A percentile compares a stretch with the other conserved stretches of the same genome.
Conservation (phyloP, 495 filamentous ascomycete species). For the Aspergillus bertholletiae region DNA sequence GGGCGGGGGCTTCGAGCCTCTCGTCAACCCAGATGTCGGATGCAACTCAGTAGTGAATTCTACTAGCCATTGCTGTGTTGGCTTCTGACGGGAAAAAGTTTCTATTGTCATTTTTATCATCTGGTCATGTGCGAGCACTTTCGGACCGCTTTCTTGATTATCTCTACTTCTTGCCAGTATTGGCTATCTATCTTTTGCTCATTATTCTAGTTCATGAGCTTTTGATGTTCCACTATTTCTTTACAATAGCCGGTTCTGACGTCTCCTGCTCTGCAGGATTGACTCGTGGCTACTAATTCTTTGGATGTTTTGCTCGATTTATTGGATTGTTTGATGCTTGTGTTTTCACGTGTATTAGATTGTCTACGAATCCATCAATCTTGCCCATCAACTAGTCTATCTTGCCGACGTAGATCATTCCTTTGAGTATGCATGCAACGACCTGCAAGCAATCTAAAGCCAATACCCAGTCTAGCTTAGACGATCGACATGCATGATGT, state of each 20-base stretch:
- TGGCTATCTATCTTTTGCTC: slow-evolving; percentile 14
- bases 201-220: background rate
- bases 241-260: slow-evolving; percentile 49
- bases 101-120: slow-evolving; percentile 17
- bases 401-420: background rate
- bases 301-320: background rate
- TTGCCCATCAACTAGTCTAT: background rate
- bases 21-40: slow-evolving; percentile 23
- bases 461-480: too few relatives aligned
- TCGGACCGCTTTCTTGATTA: slow-evolving; percentile 20
- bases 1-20: slow-evolving; percentile 33
- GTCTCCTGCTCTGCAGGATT: slow-evolving; percentile 47
- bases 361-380: background rate
- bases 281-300: slow-evolving; percentile 49
- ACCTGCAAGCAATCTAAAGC: too few relatives aligned
- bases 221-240: background rate
- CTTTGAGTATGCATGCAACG: too few relatives aligned
- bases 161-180: slow-evolving; percentile 10
- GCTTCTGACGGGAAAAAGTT: slow-evolving; percentile 27
- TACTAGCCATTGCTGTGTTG: slow-evolving; percentile 20
- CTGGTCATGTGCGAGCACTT: slow-evolving; percentile 3
- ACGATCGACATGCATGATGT: too few relatives aligned
- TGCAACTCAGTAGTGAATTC: too few relatives aligned
- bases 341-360: background rate
- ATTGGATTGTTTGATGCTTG: background rate